A percentile compares a stretch with the other conserved stretches of the same genome.
These are phyloP conservation scores for Zychaea mexicana DNA, from an alignment of 371 early-diverging fungal species.

Conservation along the genomic window DNA sequence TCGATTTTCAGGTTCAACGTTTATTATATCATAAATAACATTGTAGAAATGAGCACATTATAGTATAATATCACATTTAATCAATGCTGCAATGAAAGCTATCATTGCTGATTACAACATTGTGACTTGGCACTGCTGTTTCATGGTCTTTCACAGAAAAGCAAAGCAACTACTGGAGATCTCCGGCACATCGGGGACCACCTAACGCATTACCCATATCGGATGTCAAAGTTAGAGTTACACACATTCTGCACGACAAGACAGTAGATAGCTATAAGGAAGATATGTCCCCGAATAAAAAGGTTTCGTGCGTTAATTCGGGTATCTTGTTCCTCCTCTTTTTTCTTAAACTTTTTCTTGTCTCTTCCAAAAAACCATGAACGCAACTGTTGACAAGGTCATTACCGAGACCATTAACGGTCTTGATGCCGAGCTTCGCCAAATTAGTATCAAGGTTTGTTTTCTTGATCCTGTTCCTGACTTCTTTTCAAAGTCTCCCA, in stretches of 20 bases:
- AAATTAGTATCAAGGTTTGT: conserved; percentile 49
- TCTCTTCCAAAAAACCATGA: background rate
- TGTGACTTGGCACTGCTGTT: no score
- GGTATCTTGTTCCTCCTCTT: no score
- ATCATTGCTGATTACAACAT: no score
- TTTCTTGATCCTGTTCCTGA: background rate
- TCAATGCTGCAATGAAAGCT: no score
- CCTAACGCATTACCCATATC: background rate
- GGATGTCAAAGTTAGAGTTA: background rate
- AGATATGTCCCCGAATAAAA: background rate
- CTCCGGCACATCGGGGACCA: conserved; percentile 1
- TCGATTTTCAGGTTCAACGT: no score
- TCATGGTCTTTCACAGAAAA: no score
- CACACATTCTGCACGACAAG: background rate
- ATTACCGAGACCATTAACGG: conserved; percentile 45
- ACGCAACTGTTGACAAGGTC: conserved; percentile 22
- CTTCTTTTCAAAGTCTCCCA: background rate
- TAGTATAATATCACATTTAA: no score
- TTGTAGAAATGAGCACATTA: no score
- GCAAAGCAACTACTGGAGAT: no score
- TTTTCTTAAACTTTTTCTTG: background rate
- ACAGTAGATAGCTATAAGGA: background rate
- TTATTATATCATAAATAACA: no score
- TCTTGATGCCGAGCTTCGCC: conserved; percentile 45
- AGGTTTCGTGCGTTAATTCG: no score